Base-by-base conservation (phyloP, 306 rosid genomes). In the Cyamopsis tetragonoloba region DNA sequence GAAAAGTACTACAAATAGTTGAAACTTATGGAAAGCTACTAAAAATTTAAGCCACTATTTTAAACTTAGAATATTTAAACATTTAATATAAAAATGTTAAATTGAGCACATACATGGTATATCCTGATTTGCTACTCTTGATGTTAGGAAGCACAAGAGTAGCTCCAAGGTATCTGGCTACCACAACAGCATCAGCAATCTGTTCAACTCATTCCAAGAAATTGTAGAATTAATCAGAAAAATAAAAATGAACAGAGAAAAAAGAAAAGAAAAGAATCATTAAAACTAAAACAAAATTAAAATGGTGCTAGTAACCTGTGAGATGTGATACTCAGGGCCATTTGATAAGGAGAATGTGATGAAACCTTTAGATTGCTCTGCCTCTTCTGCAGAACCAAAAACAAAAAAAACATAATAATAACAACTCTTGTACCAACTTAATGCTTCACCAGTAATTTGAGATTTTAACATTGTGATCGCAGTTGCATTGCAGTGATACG, bases 81-180 rank as follows among this genome's bases (percentile, higher is more conserved):
- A n/a, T n/a, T n/a, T n/a, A n/a, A n/a, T n/a, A n/a, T n/a, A n/a
- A n/a, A n/a, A n/a, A n/a, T 18, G n/a, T 47, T 47, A 47, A 18
- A 47, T 19, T 51, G 59, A 70, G 7, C 15, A 61, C 74, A 0
- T n/a, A 80, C 85, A 62, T 76, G 49, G 19, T 81, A 22, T 77
- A n/a, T 68, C 77, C 79, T 2, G 63, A 68, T 15, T 67, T 68
- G 56, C 27, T 60, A 23, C 27, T 49, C 37, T 22, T 77, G 80
- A 81, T 81, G 42, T 77, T 71, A 56, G 82, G 85, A 77, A 77
- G 66, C 13, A 81, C 74, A 3, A 81, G 85, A 46, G 79, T 77
- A 14, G 85, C 85, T 56, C 74, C 82, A 2, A 81, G 59, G 69
- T 47, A 41, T 73, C 57, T 73, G 9, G 85, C 82, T 10, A 77